A percentile compares a stretch with the other conserved stretches of the same genome.
These are phyloP conservation scores for Gossypium ekmanianum DNA, from an alignment of 345 rosid genomes.

Conservation along the genomic window DNA sequence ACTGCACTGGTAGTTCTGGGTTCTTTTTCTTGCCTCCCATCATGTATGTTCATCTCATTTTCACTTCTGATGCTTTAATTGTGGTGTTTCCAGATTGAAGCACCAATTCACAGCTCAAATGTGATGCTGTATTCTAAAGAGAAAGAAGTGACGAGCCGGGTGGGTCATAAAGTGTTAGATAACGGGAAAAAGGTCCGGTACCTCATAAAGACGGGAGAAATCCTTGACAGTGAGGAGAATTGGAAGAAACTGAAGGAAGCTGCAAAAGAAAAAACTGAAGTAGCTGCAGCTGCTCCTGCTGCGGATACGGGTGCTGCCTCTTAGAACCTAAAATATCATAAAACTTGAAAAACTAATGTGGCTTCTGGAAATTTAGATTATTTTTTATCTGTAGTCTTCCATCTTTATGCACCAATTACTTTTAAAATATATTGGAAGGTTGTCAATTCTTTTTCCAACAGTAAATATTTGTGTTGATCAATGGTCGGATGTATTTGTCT, in stretches of 20 bases:
- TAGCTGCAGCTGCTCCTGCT: slow-evolving; percentile 30
- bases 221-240: slow-evolving; percentile 62
- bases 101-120: slow-evolving; percentile 90
- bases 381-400: not conserved
- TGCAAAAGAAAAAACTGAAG: slow-evolving; percentile 47
- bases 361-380: slow-evolving; percentile 4
- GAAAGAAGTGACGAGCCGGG: slow-evolving; percentile 64
- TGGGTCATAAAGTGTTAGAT: slow-evolving; percentile 75
- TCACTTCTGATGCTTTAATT: slow-evolving; percentile 9
- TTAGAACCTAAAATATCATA: slow-evolving; percentile 5
- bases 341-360: not conserved
- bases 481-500: not conserved
- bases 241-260: slow-evolving; percentile 81
- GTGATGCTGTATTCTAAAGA: slow-evolving; percentile 94
- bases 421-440: not conserved
- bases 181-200: slow-evolving; percentile 66
- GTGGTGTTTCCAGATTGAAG: slow-evolving; percentile 67
- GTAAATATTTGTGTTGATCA: slow-evolving; percentile 4
- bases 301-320: slow-evolving; percentile 10
- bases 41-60: not conserved
- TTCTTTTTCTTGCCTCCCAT: not conserved
- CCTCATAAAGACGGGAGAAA: slow-evolving; percentile 82
- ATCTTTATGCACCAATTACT: not conserved
- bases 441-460: not conserved
- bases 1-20: not conserved